These are phyloP conservation scores for Grosmannia clavigera DNA, from an alignment of 2,329 filamentous ascomycete species.

Conservation along the genomic window DNA sequence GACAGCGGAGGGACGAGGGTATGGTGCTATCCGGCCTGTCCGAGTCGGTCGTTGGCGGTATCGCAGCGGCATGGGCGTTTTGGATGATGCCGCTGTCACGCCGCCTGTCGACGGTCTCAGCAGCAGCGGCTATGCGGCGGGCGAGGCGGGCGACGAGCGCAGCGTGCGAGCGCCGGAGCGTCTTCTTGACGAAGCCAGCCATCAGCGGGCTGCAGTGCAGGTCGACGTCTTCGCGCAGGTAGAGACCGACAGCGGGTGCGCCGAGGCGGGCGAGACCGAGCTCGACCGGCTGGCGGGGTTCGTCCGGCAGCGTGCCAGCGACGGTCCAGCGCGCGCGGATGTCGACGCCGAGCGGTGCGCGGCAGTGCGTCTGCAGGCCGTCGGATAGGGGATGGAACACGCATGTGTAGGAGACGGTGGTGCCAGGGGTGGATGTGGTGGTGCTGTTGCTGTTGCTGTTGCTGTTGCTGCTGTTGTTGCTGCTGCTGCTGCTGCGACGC, in stretches of 20 bases:
- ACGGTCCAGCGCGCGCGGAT: slow-evolving; percentile 70
- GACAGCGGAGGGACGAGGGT: background rate
- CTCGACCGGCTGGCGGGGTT: slow-evolving; percentile 53
- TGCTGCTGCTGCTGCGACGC: background rate
- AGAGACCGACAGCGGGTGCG: slow-evolving; percentile 57
- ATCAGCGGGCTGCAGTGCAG: slow-evolving; percentile 71
- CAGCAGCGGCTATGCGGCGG: background rate
- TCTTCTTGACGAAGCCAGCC: slow-evolving; percentile 67
- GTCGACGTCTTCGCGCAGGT: slow-evolving; percentile 75
- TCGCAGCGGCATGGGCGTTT: too few species aligned
- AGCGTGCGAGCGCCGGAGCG: slow-evolving; percentile 63
- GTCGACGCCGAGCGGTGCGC: slow-evolving; percentile 70
- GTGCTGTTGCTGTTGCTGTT: background rate
- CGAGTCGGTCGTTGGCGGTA: background rate
- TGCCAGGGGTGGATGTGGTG: background rate
- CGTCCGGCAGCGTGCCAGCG: slow-evolving; percentile 57
- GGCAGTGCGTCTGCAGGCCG: slow-evolving; percentile 72
- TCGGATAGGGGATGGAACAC: slow-evolving; percentile 64
- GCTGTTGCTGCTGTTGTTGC: background rate
- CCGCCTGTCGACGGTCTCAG: background rate
- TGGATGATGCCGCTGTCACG: background rate
- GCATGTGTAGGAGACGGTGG: slow-evolving; percentile 61
- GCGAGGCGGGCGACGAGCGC: slow-evolving; percentile 44
- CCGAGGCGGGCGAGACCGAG: slow-evolving; percentile 43
- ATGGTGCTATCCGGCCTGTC: background rate